Conservation (phyloP, 169 alveolate genomes). For the Plasmodium ovale region DNA sequence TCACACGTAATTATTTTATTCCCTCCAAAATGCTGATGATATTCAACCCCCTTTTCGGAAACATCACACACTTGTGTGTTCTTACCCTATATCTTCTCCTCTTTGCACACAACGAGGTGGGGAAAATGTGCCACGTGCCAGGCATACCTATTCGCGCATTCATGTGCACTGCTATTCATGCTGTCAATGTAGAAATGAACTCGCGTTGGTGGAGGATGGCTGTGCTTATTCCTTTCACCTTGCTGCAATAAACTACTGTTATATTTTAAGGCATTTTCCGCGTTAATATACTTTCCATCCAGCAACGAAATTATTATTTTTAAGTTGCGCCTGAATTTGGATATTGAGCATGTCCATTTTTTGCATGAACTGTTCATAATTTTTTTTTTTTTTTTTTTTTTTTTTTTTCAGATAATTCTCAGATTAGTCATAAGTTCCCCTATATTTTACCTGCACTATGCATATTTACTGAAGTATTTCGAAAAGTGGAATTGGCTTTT, state of each 20-base stretch:
- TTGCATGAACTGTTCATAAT: neutral
- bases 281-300: too few relatives aligned
- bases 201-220: too few relatives aligned
- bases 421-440: slow-evolving; percentile 59
- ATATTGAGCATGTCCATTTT: neutral
- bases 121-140: neutral
- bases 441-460: slow-evolving; percentile 54
- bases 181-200: too few relatives aligned
- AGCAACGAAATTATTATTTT: too few relatives aligned
- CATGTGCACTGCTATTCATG: too few relatives aligned
- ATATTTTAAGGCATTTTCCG: too few relatives aligned
- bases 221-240: too few relatives aligned
- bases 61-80: slow-evolving; percentile 30
- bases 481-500: slow-evolving; percentile 67
- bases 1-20: neutral
- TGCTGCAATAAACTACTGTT: too few relatives aligned
- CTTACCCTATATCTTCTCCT: slow-evolving; percentile 24
- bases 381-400: slow-evolving; percentile 4
- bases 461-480: slow-evolving; percentile 47
- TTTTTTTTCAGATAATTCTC: slow-evolving; percentile 49
- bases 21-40: neutral
- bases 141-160: neutral
- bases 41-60: slow-evolving; percentile 16
- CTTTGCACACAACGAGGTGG: slow-evolving; percentile 75
- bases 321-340: too few relatives aligned